phyloP scores from a whole-genome alignment of 1,139 yeast species.

The Kurtzmaniella quercitrusa region DNA sequence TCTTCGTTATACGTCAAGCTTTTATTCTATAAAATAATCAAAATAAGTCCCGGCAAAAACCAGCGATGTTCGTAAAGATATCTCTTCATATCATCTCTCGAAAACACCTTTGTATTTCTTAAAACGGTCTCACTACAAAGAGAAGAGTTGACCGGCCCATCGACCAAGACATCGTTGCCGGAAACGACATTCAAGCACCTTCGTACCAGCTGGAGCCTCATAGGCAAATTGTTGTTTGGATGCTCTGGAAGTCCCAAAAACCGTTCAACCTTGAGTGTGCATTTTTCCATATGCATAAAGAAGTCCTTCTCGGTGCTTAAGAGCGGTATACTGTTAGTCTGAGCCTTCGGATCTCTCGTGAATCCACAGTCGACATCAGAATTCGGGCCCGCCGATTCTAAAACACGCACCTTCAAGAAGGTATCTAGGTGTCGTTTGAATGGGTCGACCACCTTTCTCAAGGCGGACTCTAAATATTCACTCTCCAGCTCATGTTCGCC shows the following conservation, averaged over 20 bases:
- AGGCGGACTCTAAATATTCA: slow-evolving; percentile 1
- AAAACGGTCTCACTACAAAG: not conserved
- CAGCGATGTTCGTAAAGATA: too few relatives aligned
- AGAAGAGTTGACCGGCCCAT: too few relatives aligned
- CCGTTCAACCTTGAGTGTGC: slow-evolving; percentile 1
- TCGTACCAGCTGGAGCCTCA: slow-evolving; percentile 6
- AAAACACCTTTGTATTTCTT: not conserved
- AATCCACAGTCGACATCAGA: not conserved
- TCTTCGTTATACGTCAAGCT: too few relatives aligned
- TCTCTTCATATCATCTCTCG: too few relatives aligned
- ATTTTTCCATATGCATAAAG: not conserved
- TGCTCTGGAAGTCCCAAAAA: slow-evolving; percentile 4
- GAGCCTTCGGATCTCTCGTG: not conserved
- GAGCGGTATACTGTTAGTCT: not conserved
- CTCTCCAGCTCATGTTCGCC: not conserved
- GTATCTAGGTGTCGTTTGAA: slow-evolving; percentile 1
- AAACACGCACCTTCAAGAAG: not conserved
- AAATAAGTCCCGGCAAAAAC: not conserved
- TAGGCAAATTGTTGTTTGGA: slow-evolving; percentile 5
- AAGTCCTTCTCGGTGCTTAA: not conserved
- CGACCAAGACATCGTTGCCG: not conserved
- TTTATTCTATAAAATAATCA: not conserved
- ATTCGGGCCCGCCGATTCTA: not conserved
- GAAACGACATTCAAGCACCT: too few relatives aligned
- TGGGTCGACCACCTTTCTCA: slow-evolving; percentile 1